Conservation (phyloP, 2,329 filamentous ascomycete species). For the Diaporthe sp. region DNA sequence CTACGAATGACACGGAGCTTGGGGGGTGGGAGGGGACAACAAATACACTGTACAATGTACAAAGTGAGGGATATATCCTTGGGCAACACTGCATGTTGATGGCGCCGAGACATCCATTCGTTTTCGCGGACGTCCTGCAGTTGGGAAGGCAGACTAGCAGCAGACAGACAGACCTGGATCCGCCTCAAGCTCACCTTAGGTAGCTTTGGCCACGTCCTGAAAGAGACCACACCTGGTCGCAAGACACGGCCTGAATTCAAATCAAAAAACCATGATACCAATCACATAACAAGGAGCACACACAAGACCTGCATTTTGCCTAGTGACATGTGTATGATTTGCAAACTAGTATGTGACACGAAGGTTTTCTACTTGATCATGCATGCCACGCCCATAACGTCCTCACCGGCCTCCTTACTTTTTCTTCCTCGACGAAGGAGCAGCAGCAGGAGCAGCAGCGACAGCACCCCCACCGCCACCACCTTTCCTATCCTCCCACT, state of each 20-base stretch:
- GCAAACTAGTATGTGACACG: not conserved
- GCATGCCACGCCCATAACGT: not conserved
- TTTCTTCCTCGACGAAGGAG: conserved; percentile 46
- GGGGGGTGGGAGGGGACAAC: not conserved
- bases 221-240: not conserved
- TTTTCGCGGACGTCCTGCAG: conserved; percentile 25
- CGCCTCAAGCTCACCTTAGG: conserved; percentile 23
- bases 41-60: conserved; percentile 19
- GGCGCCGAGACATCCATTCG: conserved; percentile 32
- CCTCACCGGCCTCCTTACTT: conserved; percentile 48
- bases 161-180: not conserved
- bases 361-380: not conserved
- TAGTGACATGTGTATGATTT: conserved; percentile 1
- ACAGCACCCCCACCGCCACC: too few relatives aligned
- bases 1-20: not conserved
- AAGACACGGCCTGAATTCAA: conserved; percentile 22
- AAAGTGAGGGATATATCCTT: conserved; percentile 37
- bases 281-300: not conserved
- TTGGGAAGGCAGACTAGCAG: conserved; percentile 16
- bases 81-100: conserved; percentile 30
- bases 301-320: not conserved
- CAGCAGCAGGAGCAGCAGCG: conserved; percentile 44
- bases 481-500: conserved; percentile 77
- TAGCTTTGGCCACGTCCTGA: conserved; percentile 23
- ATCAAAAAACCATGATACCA: conserved; percentile 11